These are phyloP conservation scores for Brassica nigra DNA, from an alignment of 345 rosid genomes.

Conservation along the genomic window DNA sequence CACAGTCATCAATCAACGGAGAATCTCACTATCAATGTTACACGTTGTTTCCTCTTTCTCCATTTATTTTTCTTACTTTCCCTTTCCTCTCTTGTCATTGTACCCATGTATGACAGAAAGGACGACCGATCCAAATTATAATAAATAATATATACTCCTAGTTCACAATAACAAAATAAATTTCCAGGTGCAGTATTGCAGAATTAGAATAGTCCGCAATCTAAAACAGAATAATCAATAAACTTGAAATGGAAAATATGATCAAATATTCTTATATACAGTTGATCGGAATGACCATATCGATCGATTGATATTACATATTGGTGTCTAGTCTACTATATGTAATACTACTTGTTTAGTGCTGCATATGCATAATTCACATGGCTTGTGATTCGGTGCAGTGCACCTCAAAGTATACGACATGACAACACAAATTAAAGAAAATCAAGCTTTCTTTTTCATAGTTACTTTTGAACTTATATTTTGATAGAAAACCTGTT, in stretches of 20 bases:
- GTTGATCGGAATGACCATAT: neutral
- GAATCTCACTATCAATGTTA: slow-evolving; percentile 38
- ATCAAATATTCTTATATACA: slow-evolving; percentile 11
- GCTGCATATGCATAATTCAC: slow-evolving; percentile 19
- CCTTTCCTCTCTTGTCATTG: slow-evolving; percentile 23
- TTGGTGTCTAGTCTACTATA: neutral
- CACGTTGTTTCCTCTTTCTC: slow-evolving; percentile 21
- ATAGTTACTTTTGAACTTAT: neutral
- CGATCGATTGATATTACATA: slow-evolving; percentile 3
- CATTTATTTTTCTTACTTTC: slow-evolving; percentile 15
- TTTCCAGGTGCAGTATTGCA: neutral
- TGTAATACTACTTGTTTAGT: neutral
- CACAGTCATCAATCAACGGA: slow-evolving; percentile 33
- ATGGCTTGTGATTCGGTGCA: slow-evolving; percentile 38
- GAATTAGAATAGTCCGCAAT: neutral
- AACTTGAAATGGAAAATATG: neutral
- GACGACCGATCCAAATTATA: slow-evolving; percentile 4
- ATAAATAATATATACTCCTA: neutral
- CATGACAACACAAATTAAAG: slow-evolving; percentile 34
- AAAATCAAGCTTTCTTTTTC: slow-evolving; percentile 21
- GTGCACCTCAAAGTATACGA: slow-evolving; percentile 19
- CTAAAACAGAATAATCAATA: neutral
- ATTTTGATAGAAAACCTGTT: neutral
- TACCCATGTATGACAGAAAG: slow-evolving; percentile 14
- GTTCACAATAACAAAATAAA: neutral